Evolutionary conservation across 176 grass and related monocot genomes (phyloP).

Genomic region (Calamus simplicifolius): DNA sequence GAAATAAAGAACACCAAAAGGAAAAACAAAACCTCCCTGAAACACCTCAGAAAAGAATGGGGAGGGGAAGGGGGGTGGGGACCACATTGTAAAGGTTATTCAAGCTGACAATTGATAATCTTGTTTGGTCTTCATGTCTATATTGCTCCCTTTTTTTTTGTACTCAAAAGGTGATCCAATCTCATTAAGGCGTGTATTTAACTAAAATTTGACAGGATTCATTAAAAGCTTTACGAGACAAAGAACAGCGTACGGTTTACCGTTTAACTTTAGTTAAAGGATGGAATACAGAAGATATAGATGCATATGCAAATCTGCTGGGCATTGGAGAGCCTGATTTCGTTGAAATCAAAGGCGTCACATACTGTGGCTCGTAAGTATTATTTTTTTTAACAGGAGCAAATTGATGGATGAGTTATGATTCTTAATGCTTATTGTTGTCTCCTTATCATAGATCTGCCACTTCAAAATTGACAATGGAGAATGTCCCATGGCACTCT

Average conservation of each 20-base stretch:
- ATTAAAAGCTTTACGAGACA: slow-evolving; percentile 65
- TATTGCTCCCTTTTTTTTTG: too few species aligned
- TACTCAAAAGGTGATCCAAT: too few species aligned
- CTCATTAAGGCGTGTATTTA: neutral
- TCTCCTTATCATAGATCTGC: slow-evolving; percentile 42
- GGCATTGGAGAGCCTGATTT: slow-evolving; percentile 78
- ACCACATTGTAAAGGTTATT: too few species aligned
- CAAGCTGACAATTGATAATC: too few species aligned
- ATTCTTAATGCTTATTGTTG: slow-evolving; percentile 4
- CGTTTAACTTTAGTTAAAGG: slow-evolving; percentile 94
- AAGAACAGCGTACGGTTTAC: slow-evolving; percentile 86
- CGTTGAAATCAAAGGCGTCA: slow-evolving; percentile 97
- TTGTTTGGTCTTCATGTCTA: too few species aligned
- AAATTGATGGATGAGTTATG: neutral
- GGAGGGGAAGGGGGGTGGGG: too few species aligned
- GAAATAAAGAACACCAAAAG: too few species aligned
- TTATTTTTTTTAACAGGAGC: neutral
- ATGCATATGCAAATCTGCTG: slow-evolving; percentile 81
- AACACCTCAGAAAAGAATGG: too few species aligned
- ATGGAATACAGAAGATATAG: slow-evolving; percentile 90
- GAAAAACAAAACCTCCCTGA: too few species aligned
- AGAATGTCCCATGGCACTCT: slow-evolving; percentile 95
- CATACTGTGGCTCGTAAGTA: slow-evolving; percentile 94
- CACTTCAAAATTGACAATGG: slow-evolving; percentile 97
- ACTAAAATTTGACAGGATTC: slow-evolving; percentile 49